Evolutionary conservation across 257 asterid species (phyloP).

Genomic region (Nicotiana obtusifolia): DNA sequence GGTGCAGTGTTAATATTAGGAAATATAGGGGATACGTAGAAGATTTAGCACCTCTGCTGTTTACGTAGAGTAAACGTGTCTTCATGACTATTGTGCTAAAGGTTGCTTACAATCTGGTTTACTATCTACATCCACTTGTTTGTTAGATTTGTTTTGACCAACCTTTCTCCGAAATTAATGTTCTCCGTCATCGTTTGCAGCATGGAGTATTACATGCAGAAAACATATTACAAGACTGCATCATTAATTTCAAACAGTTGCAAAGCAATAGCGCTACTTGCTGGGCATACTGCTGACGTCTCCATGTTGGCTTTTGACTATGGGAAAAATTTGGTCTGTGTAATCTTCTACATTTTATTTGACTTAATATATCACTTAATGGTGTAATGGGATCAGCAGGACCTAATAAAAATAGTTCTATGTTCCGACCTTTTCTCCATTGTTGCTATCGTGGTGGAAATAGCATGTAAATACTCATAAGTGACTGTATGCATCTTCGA

Average conservation of each 20-base stretch:
- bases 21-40: not conserved
- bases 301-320: constrained; percentile 84
- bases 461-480: not conserved
- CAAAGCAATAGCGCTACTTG: constrained; percentile 86
- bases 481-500: not conserved
- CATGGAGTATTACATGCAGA: constrained; percentile 97
- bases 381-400: not conserved
- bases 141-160: not conserved
- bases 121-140: not conserved
- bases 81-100: not conserved
- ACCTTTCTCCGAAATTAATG: not conserved
- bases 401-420: not conserved
- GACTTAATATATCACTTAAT: not conserved
- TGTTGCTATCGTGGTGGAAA: not conserved
- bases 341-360: not conserved
- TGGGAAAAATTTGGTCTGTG: constrained; percentile 84
- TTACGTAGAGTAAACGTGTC: not conserved
- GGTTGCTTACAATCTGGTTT: not conserved
- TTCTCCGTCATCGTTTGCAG: constrained; percentile 35
- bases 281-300: constrained; percentile 89
- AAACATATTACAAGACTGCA: constrained; percentile 94
- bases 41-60: not conserved
- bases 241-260: constrained; percentile 95
- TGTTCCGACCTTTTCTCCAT: not conserved
- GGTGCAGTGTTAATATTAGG: not conserved